Base-by-base conservation (phyloP, 495 filamentous ascomycete species). In the Glutinoglossum americanum region DNA sequence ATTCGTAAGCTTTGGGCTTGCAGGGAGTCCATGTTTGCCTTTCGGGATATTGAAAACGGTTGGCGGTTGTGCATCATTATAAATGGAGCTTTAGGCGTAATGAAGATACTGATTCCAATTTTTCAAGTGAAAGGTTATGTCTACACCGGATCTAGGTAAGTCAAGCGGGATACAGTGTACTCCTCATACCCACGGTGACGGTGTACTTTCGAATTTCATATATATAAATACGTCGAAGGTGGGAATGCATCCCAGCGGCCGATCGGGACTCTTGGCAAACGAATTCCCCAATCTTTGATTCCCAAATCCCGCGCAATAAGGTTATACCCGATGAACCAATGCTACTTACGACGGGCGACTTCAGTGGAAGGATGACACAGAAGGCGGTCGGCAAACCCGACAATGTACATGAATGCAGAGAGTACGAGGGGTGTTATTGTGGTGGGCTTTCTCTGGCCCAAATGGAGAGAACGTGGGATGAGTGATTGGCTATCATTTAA, bases 401-500 rank as follows among this genome's bases (percentile, higher is more conserved):
- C 25, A 5, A n/a, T 21, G 41, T 21, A 23, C n/a, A 21, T 45
- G 30, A 32, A 27, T 53, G 49, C 49, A 32, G 15, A 28, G 49
- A 28, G 11, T 28, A 5, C 25, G 28, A 32, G 49, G n/a, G 28
- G 25, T n/a, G 49, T 32, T 30, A 53, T 30, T 28, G 49, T 30
- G 23, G 3, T 28, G 21, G 49, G 23, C 11, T 53, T 53, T n/a
- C 9, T 32, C 5, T 17, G 23, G 23, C 19, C 49, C 23, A 53
- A 28, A 28, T 32, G 49, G 19, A 32, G 28, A 32, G 25, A 53
- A 53, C 49, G 49, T 53, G 49, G 49, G 23, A 53, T 4, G 49
- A 53, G 49, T 30, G 49, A 53, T 53, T 53, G 49, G 49, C 49
- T 53, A 5, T 53, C 49, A 53, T 53, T 53, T 53, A 53, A 45